Evolutionary conservation across 352 stramenopile genomes (phyloP), one percentile per base, ranked within the genome.

Genomic region (Blastocystis hominis): DNA sequence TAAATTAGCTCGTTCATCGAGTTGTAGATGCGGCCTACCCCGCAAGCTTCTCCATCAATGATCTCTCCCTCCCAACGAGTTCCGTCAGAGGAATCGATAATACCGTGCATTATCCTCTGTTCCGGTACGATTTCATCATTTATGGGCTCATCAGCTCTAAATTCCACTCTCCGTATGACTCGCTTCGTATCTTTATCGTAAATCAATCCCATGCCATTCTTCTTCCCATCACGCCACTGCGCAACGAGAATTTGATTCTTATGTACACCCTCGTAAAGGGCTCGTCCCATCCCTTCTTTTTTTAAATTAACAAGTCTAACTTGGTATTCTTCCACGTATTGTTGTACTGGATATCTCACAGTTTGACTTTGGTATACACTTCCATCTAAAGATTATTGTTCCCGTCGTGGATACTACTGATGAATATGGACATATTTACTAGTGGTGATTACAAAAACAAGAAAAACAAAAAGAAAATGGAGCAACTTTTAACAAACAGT

Each of bases 161-260:
- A 78, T 42, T 55, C 24, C 68, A 78, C 55, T 78, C 68, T 78
- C 7, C 68, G 68, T 6, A 56, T 59, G 7, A 78, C 46, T 59
- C 68, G 38, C 38, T 78, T 78, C 30, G 68, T 78, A 56, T 56
- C n/a, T 30, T 59, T 78, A 78, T 78, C 68, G 38, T 78, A 78
- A 56, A 78, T 78, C n/a, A 78, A 78, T 62, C 68, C 68, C 24
- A 30, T 15, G 5, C 68, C 68, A 56, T 78, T 78, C 38, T 78
- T 78, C 68, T 56, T 78, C n/a, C 68, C 68, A 34, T 78, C 55
- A 0, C 44, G 61, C 68, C 68, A 78, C 38, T 54, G 30, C 7
- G 68, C 55, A 15, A 78, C 68, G n/a, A 78, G 38, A 15, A 78
- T 42, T 30, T 78, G 30, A 78, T 78, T 78, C 30, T 20, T 34